Percentiles rank a stretch among this genome's conserved stretches.
Evolutionary conservation across 2,329 filamentous ascomycete genomes (phyloP).

Genomic region (Emericellopsis atlantica): DNA sequence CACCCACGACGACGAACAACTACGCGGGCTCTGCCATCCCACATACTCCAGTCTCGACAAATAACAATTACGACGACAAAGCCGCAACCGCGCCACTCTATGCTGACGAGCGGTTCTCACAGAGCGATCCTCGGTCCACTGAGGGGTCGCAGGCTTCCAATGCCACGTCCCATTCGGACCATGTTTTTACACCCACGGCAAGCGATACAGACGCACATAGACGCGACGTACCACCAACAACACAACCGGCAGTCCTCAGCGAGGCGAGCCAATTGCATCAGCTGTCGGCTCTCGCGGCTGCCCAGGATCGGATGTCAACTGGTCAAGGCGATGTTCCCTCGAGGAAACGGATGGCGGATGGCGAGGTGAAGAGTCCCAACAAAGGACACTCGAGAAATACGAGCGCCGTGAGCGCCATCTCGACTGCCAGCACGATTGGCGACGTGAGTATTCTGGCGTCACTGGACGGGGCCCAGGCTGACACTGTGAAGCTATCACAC

Average conservation of each 20-base stretch:
- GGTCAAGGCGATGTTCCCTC: conserved; percentile 20
- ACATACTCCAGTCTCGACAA: background rate
- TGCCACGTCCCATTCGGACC: conserved; percentile 12
- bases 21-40: conserved; percentile 13
- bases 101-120: conserved; percentile 11
- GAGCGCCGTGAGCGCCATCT: conserved; percentile 51
- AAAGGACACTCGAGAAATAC: conserved; percentile 57
- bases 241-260: conserved; percentile 22
- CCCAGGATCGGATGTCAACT: conserved; percentile 33
- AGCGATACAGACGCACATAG: conserved; percentile 6
- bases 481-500: conserved; percentile 49
- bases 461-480: background rate
- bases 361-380: conserved; percentile 52
- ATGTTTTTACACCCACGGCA: conserved; percentile 11
- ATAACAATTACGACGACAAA: conserved; percentile 1
- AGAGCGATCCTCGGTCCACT: conserved; percentile 8
- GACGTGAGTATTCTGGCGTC: conserved; percentile 43
- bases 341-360: conserved; percentile 68
- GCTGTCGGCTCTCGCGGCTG: conserved; percentile 44
- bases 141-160: conserved; percentile 13
- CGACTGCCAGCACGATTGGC: conserved; percentile 57
- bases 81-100: background rate
- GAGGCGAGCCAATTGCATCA: conserved; percentile 44
- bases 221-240: conserved; percentile 13
- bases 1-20: conserved; percentile 5